phyloP scores from a whole-genome alignment of 306 rosid genomes.

The Urtica urens region DNA sequence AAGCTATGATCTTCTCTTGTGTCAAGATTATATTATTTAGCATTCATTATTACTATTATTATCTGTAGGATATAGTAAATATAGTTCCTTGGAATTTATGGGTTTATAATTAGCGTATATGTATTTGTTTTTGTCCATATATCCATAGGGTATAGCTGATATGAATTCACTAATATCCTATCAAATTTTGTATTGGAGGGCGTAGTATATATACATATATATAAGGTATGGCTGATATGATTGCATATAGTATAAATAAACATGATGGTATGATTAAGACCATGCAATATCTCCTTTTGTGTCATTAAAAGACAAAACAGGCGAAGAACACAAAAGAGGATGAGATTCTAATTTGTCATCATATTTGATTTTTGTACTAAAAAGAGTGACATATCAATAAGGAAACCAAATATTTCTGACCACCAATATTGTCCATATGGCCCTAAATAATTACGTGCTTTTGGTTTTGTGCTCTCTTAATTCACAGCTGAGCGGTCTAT shows the following conservation, averaged over 20 bases:
- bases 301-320: constrained; percentile 22
- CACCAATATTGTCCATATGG: constrained; percentile 6
- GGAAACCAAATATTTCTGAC: constrained; percentile 4
- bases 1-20: too few species aligned
- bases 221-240: too few species aligned
- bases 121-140: not conserved
- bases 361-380: constrained; percentile 11
- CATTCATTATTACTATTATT: too few species aligned
- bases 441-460: not conserved
- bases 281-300: not conserved
- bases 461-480: constrained; percentile 22
- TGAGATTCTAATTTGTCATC: constrained; percentile 19
- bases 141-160: too few species aligned
- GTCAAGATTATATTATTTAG: too few species aligned
- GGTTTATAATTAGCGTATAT: too few species aligned
- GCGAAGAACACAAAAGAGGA: constrained; percentile 9
- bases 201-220: not conserved
- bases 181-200: too few species aligned
- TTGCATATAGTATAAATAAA: not conserved
- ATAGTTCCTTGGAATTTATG: too few species aligned
- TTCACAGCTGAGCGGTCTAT: constrained; percentile 15
- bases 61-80: too few species aligned
- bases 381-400: constrained; percentile 1
- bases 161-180: too few species aligned
- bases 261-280: not conserved